Conservation (phyloP, 2,329 filamentous ascomycete species). For the Colletotrichum lindemuthianum region DNA sequence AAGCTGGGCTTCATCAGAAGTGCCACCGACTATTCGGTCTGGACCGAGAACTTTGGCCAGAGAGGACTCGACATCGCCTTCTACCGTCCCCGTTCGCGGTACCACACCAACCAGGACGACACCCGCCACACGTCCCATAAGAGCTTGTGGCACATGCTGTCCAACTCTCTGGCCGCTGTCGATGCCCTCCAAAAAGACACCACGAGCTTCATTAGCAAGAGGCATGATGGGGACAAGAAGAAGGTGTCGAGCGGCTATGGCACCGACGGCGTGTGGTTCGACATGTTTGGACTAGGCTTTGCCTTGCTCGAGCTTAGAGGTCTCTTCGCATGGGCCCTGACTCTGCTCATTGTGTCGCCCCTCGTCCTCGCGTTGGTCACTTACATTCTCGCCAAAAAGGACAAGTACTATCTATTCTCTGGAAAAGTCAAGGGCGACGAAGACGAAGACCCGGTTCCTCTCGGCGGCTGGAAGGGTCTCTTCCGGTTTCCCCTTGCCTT, state of each 20-base stretch:
- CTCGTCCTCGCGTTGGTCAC: slow-evolving; percentile 76
- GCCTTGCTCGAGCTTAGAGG: slow-evolving; percentile 82
- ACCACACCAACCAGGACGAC: slow-evolving; percentile 93
- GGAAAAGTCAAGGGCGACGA: slow-evolving; percentile 65
- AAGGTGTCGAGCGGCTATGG: slow-evolving; percentile 74
- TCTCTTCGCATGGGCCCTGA: slow-evolving; percentile 88
- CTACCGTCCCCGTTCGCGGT: slow-evolving; percentile 83
- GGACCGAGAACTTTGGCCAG: slow-evolving; percentile 76
- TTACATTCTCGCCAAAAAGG: slow-evolving; percentile 73
- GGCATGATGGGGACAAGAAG: slow-evolving; percentile 63
- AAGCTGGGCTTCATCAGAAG: slow-evolving; percentile 81
- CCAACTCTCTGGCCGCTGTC: slow-evolving; percentile 79
- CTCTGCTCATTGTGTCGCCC: slow-evolving; percentile 82
- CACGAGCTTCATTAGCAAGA: slow-evolving; percentile 71
- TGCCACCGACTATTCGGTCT: slow-evolving; percentile 89
- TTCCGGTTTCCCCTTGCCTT: slow-evolving; percentile 86
- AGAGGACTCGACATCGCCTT: slow-evolving; percentile 94
- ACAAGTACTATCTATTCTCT: slow-evolving; percentile 91
- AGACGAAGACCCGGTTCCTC: slow-evolving; percentile 64
- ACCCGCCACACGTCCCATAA: slow-evolving; percentile 76
- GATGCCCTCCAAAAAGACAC: slow-evolving; percentile 75
- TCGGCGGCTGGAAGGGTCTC: slow-evolving; percentile 84
- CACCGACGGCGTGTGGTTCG: slow-evolving; percentile 88
- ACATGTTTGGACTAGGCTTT: slow-evolving; percentile 84
- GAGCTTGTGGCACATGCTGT: slow-evolving; percentile 95